Conservation (phyloP, 352 stramenopile species). For the Pythium oligandrum region DNA sequence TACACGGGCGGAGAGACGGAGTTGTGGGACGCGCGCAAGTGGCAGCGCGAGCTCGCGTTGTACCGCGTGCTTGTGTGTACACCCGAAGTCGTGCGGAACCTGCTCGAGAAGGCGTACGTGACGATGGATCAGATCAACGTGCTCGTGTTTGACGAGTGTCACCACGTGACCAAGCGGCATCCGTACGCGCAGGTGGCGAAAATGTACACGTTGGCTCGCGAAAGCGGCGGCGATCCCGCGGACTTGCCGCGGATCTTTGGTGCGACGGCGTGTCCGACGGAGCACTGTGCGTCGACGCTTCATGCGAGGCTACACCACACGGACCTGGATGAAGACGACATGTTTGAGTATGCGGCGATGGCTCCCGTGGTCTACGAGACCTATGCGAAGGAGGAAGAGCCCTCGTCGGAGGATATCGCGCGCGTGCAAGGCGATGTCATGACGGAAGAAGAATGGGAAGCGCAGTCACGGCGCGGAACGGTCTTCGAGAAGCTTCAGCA, state of each 20-base stretch:
- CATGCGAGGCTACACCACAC: conserved; percentile 69
- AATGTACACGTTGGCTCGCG: conserved; percentile 34
- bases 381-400: conserved; percentile 29
- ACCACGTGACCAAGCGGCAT: conserved; percentile 86
- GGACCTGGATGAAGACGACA: conserved; percentile 48
- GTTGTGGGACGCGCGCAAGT: conserved; percentile 60
- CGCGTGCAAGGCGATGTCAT: conserved; percentile 5
- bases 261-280: conserved; percentile 59
- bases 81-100: conserved; percentile 79
- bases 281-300: conserved; percentile 63
- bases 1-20: conserved; percentile 50
- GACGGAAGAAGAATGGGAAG: conserved; percentile 6
- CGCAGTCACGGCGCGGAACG: conserved; percentile 11
- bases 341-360: conserved; percentile 52
- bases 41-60: conserved; percentile 45
- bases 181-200: conserved; percentile 87
- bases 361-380: conserved; percentile 62
- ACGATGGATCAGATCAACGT: conserved; percentile 71
- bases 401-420: neutral
- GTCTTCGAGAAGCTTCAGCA: conserved; percentile 30
- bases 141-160: conserved; percentile 89
- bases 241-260: conserved; percentile 78
- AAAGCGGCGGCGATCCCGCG: neutral
- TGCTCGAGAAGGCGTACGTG: conserved; percentile 83
- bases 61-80: conserved; percentile 84